Base-by-base conservation (phyloP, 768 basidiomycete species). In the Polyporus arcularius region DNA sequence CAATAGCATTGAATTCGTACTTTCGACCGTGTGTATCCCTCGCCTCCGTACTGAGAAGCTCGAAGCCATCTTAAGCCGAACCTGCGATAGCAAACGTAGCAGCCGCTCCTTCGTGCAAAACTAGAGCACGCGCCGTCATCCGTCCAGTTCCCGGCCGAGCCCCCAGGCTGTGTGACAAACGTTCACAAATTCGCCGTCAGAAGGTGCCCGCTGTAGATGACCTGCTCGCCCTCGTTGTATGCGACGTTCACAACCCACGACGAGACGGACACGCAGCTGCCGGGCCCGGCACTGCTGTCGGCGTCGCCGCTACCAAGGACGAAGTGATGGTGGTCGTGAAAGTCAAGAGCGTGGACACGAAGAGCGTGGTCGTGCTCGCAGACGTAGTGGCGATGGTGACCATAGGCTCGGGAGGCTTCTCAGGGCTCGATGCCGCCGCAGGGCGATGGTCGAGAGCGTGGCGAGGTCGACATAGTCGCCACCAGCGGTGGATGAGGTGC, bases 341-440 rank as follows among this genome's bases (percentile, higher is more conserved):
- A 9, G 46, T 28, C 26, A 21, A 26, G 26, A 21, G n/a, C 26
- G 46, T 48, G 46, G 46, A 26, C 1, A 26, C 12, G 26, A 64
- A 47, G 12, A 64, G 41, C 1, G 61, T 58, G 16, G 64, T 43
- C 14, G 65, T 43, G 14, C 59, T 30, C 30, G 65, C 56, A 8
- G 66, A 48, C 4, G 67, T 62, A 32, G 46, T 42, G 12, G 63
- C 49, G 4, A 63, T 21, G n/a, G 53, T 56, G 7, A 35, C 61
- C 51, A 35, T 53, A 62, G 1, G 61, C 61, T 46, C 68, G 70
- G 15, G 72, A 73, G 8, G 75, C 75, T 61, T 76, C 75, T 75
- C 76, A 77, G 43, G 76, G 67, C 76, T 76, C 76, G 12, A 87
- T 80, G 6, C 86, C 86, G 18, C 86, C 85, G 62, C 87, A 87